Evolutionary conservation across 1,284 basidiomycete species (phyloP).

Genomic region (Ceratobasidium sp.): DNA sequence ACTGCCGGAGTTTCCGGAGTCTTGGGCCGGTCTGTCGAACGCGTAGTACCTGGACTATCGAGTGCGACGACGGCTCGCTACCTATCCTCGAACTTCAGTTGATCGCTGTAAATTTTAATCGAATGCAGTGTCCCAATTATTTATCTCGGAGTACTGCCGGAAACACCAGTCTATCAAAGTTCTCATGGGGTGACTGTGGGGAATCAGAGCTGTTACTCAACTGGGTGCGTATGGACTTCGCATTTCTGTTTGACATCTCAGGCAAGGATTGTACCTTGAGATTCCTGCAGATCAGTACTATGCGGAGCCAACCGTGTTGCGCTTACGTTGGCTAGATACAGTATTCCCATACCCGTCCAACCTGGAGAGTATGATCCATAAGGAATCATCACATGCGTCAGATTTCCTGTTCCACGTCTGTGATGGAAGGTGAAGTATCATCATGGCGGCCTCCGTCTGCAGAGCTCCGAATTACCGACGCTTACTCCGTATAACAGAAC

Average conservation of each 20-base stretch:
- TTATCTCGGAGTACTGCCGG: background rate
- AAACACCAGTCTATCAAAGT: background rate
- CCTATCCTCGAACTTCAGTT: background rate
- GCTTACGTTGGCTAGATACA: background rate
- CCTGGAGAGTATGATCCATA: too few relatives aligned
- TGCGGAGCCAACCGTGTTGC: background rate
- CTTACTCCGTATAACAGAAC: constrained; percentile 12
- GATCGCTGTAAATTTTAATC: background rate
- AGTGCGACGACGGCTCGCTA: background rate
- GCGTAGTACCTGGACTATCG: background rate
- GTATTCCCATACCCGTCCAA: background rate
- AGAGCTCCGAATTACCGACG: background rate
- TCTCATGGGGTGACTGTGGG: background rate
- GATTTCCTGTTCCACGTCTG: background rate
- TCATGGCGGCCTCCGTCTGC: background rate
- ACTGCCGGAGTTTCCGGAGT: background rate
- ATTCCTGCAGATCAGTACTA: background rate
- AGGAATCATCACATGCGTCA: background rate
- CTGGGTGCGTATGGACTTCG: background rate
- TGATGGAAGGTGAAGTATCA: background rate
- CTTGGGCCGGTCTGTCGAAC: background rate
- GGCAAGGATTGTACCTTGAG: background rate
- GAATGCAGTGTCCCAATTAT: background rate
- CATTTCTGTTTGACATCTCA: constrained; percentile 1
- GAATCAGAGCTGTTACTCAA: background rate